phyloP scores from a whole-genome alignment of 2,329 filamentous ascomycete genomes.

The Emergomyces orientalis region DNA sequence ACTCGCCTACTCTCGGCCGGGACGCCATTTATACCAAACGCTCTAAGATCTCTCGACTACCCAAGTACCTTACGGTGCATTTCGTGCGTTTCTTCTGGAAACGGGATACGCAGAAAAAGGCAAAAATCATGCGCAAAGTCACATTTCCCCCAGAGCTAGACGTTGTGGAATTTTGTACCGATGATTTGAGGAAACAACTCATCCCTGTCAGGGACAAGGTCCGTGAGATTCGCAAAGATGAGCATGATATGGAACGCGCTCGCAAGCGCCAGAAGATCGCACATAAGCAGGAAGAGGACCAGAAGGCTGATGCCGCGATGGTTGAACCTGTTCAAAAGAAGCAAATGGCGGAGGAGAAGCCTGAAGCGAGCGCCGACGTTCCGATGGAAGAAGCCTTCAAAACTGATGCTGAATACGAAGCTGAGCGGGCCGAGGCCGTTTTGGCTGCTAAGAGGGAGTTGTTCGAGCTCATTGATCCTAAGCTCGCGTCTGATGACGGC shows the following conservation, averaged over 20 bases:
- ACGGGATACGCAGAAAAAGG: conserved; percentile 89
- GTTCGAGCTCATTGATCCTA: conserved; percentile 63
- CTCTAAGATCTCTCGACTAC: conserved; percentile 79
- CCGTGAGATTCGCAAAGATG: conserved; percentile 87
- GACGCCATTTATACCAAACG: conserved; percentile 82
- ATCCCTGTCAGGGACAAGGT: conserved; percentile 94
- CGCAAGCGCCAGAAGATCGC: conserved; percentile 81
- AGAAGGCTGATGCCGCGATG: conserved; percentile 26
- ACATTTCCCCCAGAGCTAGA: conserved; percentile 92
- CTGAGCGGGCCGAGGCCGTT: conserved; percentile 67
- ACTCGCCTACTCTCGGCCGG: conserved; percentile 64
- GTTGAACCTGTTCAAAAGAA: conserved; percentile 41
- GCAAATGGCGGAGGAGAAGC: conserved; percentile 40
- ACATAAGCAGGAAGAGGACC: conserved; percentile 47
- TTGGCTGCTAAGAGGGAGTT: conserved; percentile 81
- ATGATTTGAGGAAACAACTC: conserved; percentile 71
- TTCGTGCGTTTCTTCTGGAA: conserved; percentile 99
- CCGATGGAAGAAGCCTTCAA: conserved; percentile 72
- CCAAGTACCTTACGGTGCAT: conserved; percentile 92
- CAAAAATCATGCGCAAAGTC: conserved; percentile 98
- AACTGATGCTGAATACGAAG: conserved; percentile 87
- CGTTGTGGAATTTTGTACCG: conserved; percentile 88
- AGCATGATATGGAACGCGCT: conserved; percentile 82
- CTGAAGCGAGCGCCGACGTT: conserved; percentile 56
- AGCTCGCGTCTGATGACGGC: conserved; percentile 65